Evolutionary conservation across 257 asterid genomes (phyloP), one percentile per base, ranked within the genome.

Genomic region (Solanum appendiculatum): DNA sequence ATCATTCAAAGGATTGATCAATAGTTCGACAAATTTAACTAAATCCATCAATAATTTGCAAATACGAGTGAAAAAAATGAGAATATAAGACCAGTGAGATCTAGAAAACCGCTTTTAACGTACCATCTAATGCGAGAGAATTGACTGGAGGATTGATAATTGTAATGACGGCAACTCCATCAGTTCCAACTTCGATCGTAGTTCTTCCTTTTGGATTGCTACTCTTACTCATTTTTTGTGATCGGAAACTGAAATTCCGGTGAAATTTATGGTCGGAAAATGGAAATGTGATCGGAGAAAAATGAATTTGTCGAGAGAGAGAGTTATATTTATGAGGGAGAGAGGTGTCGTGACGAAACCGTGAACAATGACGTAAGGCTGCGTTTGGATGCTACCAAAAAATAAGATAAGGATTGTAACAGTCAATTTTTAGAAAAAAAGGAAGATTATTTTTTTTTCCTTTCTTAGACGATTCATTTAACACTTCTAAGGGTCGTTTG

Each of bases 71-170:
- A 12, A 23, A 11, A 1, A 36, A 6, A 3, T 1, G 13, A 40
- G 2, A 15, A 25, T 14, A 42, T 7, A 16, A 16, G 25, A 3
- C 29, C 16, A 48, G 42, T 29, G 10, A 48, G 44, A 80, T 80
- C 85, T 80, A 7, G 0, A 6, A 75, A 10, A 18, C 23, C 8
- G 10, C 0, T 15, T 6, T 44, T 7, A 74, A 11, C 72, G 25
- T 97, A 97, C 99, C 99, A 86, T 97, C 99, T 54, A 96, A 91
- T 2, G 99, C 94, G 29, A 97, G 98, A 81, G 99, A 97, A 94
- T 97, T 97, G 78, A 97, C 99, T 37, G 99, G 99, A 58, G 99
- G 99, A 89, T 97, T 97, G 89, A 96, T 90, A 93, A 97, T 92
- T 89, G 98, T 96, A 92, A 97, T 91, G 91, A 97, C 86, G 78